phyloP scores from a whole-genome alignment of 2,329 filamentous ascomycete species.

The Ilyonectria mors-panacis region DNA sequence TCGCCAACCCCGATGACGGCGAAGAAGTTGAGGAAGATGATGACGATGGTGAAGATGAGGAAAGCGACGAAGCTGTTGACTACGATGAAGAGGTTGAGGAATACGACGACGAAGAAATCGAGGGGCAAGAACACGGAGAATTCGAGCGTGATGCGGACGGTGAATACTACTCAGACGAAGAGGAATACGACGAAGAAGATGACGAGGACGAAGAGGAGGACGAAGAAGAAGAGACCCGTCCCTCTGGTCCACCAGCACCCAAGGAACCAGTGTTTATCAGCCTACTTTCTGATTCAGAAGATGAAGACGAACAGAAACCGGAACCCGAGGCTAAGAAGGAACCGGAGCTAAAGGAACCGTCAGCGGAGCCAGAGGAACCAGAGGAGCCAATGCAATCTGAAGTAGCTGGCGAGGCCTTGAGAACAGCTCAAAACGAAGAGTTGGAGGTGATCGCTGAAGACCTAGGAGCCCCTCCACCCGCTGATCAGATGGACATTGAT shows the following conservation, averaged over 20 bases:
- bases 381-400: conserved; percentile 1
- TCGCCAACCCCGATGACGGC: conserved; percentile 40
- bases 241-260: conserved; percentile 36
- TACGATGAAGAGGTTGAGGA: conserved; percentile 48
- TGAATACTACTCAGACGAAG: conserved; percentile 48
- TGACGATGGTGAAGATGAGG: conserved; percentile 40
- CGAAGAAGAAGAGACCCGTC: conserved; percentile 35
- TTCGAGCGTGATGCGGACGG: conserved; percentile 51
- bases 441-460: background rate
- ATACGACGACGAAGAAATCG: conserved; percentile 37
- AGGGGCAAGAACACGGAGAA: conserved; percentile 40
- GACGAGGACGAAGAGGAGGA: conserved; percentile 19
- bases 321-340: conserved; percentile 20
- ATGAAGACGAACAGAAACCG: conserved; percentile 53
- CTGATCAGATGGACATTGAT: conserved; percentile 27
- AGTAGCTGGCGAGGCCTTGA: background rate
- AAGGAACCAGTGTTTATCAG: conserved; percentile 61
- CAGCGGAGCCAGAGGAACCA: background rate
- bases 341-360: background rate
- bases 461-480: background rate
- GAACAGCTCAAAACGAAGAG: background rate
- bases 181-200: conserved; percentile 43
- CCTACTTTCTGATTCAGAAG: conserved; percentile 63
- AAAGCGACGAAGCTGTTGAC: conserved; percentile 30
- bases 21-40: conserved; percentile 48